Evolutionary conservation across 176 grass and related monocot species (phyloP).

Genomic region (Triticum dicoccoides): DNA sequence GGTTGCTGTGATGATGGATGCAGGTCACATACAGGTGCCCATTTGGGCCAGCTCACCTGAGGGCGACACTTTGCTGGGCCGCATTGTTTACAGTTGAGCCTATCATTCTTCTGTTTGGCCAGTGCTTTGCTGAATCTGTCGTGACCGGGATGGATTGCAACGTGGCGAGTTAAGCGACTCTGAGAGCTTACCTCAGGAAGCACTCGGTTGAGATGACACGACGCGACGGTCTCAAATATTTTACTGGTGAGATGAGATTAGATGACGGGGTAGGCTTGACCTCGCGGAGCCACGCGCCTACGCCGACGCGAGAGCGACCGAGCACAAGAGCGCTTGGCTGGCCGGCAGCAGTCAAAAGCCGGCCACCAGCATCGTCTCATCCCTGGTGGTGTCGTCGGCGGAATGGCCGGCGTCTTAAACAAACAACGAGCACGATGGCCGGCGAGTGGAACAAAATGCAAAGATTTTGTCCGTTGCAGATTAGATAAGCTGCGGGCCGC

Average conservation of each 20-base stretch:
- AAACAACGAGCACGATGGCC: neutral
- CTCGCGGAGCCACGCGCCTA: neutral
- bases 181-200: conserved; percentile 3
- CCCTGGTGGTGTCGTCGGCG: neutral
- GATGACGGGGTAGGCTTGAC: neutral
- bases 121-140: neutral
- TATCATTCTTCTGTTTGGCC: neutral
- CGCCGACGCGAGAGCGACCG: neutral
- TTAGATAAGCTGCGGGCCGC: neutral
- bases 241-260: neutral
- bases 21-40: neutral
- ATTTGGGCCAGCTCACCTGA: neutral
- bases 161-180: neutral
- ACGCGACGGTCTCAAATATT: conserved; percentile 6
- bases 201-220: conserved; percentile 7
- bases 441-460: neutral
- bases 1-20: conserved; percentile 8
- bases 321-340: neutral
- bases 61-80: neutral
- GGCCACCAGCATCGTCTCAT: neutral
- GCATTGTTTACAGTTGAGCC: neutral
- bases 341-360: neutral
- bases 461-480: neutral
- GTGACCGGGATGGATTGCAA: neutral
- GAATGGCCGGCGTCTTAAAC: neutral